These are phyloP conservation scores for Metschnikowia gelsemii DNA, from an alignment of 805 yeast species.

Conservation along the genomic window DNA sequence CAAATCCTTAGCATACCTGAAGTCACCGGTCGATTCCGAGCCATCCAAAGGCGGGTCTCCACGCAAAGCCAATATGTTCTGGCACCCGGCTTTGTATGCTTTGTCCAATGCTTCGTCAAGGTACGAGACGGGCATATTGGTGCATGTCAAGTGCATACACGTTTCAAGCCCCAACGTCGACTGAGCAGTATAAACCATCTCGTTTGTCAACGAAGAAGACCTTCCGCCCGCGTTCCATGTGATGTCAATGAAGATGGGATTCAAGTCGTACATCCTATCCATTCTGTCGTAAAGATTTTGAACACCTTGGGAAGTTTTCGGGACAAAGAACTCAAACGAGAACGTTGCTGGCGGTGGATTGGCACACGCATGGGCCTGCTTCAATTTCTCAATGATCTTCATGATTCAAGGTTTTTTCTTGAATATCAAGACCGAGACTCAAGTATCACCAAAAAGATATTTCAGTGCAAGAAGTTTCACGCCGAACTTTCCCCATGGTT, in stretches of 20 bases:
- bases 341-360: slow-evolving; percentile 63
- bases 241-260: slow-evolving; percentile 89
- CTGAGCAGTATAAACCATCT: slow-evolving; percentile 88
- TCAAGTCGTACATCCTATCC: slow-evolving; percentile 93
- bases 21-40: slow-evolving; percentile 76
- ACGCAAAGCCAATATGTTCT: slow-evolving; percentile 87
- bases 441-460: background rate
- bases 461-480: background rate
- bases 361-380: slow-evolving; percentile 40
- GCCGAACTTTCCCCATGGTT: background rate
- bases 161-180: slow-evolving; percentile 90
- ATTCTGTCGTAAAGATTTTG: slow-evolving; percentile 94
- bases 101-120: slow-evolving; percentile 82
- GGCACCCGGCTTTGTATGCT: slow-evolving; percentile 91
- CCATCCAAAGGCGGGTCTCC: slow-evolving; percentile 92
- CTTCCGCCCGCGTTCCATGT: slow-evolving; percentile 99
- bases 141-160: slow-evolving; percentile 97
- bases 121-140: slow-evolving; percentile 80
- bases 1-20: slow-evolving; percentile 84
- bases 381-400: slow-evolving; percentile 44
- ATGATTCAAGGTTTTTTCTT: slow-evolving; percentile 18
- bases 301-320: slow-evolving; percentile 95
- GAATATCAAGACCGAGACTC: background rate
- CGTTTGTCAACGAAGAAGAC: slow-evolving; percentile 77
- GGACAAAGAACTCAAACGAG: slow-evolving; percentile 96